These are phyloP conservation scores for Filobasidium wieringae DNA, from an alignment of 768 basidiomycete genomes.

Conservation along the genomic window DNA sequence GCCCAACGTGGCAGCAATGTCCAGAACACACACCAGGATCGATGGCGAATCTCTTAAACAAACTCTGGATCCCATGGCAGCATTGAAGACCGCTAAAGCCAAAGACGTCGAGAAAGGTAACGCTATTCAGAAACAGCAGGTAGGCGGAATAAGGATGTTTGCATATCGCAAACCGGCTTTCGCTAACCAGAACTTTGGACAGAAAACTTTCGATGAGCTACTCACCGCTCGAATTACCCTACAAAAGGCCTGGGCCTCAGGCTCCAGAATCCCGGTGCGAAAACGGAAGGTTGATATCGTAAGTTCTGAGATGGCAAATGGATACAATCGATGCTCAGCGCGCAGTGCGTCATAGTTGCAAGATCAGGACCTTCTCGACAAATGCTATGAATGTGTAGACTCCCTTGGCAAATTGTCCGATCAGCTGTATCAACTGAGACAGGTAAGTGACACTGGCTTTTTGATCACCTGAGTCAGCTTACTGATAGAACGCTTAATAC, in stretches of 20 bases:
- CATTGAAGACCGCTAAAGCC: conserved; percentile 23
- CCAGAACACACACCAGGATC: neutral
- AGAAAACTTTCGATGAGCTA: conserved; percentile 76
- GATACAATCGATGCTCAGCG: neutral
- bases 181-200: neutral
- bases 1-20: neutral
- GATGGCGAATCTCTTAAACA: neutral
- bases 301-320: neutral
- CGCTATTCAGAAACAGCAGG: conserved; percentile 72
- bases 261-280: conserved; percentile 52
- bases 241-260: conserved; percentile 61
- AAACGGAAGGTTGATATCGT: conserved; percentile 6
- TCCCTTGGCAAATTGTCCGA: neutral
- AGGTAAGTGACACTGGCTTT: neutral
- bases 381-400: neutral
- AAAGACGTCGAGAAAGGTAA: conserved; percentile 55
- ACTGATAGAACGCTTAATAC: neutral
- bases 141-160: conserved; percentile 33
- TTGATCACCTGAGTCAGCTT: neutral
- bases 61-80: conserved; percentile 31
- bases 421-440: neutral
- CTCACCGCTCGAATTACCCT: conserved; percentile 83
- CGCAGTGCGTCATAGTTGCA: no score
- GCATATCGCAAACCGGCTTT: neutral
- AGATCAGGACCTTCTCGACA: neutral